These are phyloP conservation scores for Sugiyamaella neomexicana DNA, from an alignment of 1,139 yeast genomes.

Conservation along the genomic window DNA sequence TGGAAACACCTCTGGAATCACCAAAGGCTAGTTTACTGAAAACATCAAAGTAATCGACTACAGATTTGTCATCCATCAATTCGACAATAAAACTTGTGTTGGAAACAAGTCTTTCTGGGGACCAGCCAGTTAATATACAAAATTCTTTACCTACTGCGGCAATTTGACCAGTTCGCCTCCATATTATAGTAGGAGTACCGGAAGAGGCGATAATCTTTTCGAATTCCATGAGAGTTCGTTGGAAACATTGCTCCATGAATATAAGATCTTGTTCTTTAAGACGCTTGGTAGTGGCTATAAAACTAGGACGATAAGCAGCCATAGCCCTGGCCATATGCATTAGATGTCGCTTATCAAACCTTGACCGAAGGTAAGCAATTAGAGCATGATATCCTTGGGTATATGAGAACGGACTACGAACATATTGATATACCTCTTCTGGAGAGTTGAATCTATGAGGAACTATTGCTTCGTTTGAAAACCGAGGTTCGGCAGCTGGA, in stretches of 20 bases:
- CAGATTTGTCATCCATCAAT: constrained; percentile 81
- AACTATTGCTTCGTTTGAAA: constrained; percentile 4
- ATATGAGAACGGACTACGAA: constrained; percentile 67
- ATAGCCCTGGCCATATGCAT: constrained; percentile 84
- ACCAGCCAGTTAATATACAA: constrained; percentile 86
- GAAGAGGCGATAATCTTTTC: constrained; percentile 77
- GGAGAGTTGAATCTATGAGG: constrained; percentile 27
- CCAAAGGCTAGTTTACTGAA: constrained; percentile 89
- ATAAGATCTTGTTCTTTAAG: constrained; percentile 86
- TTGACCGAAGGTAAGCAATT: constrained; percentile 66
- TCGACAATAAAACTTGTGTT: constrained; percentile 74
- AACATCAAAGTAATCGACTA: constrained; percentile 80
- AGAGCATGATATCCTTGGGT: constrained; percentile 87
- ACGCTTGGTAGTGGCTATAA: constrained; percentile 88
- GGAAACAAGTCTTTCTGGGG: constrained; percentile 59
- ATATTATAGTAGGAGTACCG: constrained; percentile 92
- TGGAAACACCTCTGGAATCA: constrained; percentile 80
- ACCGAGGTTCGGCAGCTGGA: too few species aligned
- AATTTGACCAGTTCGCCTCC: constrained; percentile 93
- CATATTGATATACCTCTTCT: constrained; percentile 35
- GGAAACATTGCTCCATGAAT: constrained; percentile 94
- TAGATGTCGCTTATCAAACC: constrained; percentile 71
- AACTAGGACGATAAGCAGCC: constrained; percentile 88
- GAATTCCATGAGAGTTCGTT: constrained; percentile 81
- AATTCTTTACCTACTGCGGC: constrained; percentile 93